Evolutionary conservation across 352 stramenopile species (phyloP), one percentile per base, ranked within the genome.

Genomic region (Achlya hypogyna): DNA sequence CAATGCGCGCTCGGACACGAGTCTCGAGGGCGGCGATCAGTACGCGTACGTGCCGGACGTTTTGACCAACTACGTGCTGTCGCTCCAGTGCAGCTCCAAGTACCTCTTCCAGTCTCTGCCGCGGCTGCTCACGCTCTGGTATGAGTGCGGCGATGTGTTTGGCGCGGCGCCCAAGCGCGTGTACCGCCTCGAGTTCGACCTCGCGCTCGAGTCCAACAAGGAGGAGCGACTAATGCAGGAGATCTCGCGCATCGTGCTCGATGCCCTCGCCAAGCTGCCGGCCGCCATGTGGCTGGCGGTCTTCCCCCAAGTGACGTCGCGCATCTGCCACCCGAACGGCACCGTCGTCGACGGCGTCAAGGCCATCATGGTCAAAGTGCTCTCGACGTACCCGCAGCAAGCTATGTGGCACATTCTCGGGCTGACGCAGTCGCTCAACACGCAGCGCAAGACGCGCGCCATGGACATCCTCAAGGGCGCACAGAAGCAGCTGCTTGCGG

Each of bases 51-150:
- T 98, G 54, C 82, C 97, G 45, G 81, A 87, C 40, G 81, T 97
- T 68, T 95, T 99, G 73, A 77, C 93, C 35, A 97, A 98, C 68
- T 99, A 99, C 74, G 87, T 96, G 60, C 74, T 87, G 5, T 78
- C 86, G 14, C 74, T 97, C 2, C 75, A 75, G 45, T 75, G 90
- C 65, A 83, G 80, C 23, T 87, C 92, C n/a, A 98, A 98, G 64
- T 97, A 98, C 74, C 82, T 99, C 28, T 99, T 98, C 74, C 94
- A 98, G 75, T 96, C 95, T 1, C 84, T 99, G 56, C 96, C 97
- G 27, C 87, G 97, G n/a, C 74, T 99, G 45, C 77, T 99, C 12
- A 98, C 97, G 12, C 74, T 99, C 35, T 99, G 93, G 93, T 98
- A 99, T 71, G 95, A 98, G 71, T 98, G 97, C 72, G 96, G 91